These are phyloP conservation scores for Colletotrichum sidae DNA, from an alignment of 2,329 filamentous ascomycete species.

Conservation along the genomic window DNA sequence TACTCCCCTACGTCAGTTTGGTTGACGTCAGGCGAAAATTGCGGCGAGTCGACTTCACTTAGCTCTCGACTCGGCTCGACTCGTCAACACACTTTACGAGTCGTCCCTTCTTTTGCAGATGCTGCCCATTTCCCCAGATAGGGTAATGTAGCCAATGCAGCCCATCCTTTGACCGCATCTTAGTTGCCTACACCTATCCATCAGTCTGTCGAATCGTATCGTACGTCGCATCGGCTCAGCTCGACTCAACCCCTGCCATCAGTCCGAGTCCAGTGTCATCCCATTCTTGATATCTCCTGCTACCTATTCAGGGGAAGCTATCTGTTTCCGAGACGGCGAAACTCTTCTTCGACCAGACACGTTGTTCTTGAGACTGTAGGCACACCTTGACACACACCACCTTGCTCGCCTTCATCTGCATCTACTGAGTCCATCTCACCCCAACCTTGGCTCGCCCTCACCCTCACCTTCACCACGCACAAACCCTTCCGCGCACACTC, in stretches of 20 bases:
- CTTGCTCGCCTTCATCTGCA: too few species aligned
- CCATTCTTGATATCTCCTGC: conserved; percentile 19
- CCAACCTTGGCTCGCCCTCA: neutral
- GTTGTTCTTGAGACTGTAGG: conserved; percentile 3
- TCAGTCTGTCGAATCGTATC: too few species aligned
- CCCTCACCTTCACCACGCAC: neutral
- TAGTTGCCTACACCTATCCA: too few species aligned
- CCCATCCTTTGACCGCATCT: too few species aligned
- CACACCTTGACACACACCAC: conserved; percentile 13
- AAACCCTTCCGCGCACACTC: neutral
- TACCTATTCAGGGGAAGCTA: conserved; percentile 27
- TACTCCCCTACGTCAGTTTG: neutral
- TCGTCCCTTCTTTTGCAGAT: too few species aligned
- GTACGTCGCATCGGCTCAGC: too few species aligned
- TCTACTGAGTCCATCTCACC: neutral
- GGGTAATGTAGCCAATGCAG: too few species aligned
- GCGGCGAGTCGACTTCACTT: neutral
- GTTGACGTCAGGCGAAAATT: conserved; percentile 34
- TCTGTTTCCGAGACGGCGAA: conserved; percentile 28
- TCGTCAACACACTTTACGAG: conserved; percentile 6
- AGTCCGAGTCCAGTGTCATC: conserved; percentile 25
- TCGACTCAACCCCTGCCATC: conserved; percentile 5
- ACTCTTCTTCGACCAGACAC: conserved; percentile 26
- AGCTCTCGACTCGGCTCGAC: conserved; percentile 8
- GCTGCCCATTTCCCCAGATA: too few species aligned